Evolutionary conservation across 305 asterid species (phyloP), one percentile per base, ranked within the genome.

Genomic region (Fraxinus sp.): DNA sequence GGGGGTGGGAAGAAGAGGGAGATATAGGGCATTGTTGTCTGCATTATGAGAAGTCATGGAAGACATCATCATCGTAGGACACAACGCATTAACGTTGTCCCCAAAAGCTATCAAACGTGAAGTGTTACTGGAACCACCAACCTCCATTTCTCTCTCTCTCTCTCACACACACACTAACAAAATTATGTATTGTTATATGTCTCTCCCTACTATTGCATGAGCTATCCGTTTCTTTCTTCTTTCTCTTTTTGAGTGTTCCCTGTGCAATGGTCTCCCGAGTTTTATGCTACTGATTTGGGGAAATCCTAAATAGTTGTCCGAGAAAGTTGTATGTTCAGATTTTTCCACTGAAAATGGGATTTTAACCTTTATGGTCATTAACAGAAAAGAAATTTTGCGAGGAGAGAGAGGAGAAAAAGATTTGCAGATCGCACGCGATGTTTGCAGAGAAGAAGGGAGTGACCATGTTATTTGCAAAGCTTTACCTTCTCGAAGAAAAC

Each of bases 401-500:
- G 9, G 41, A 49, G 46, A 49, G 43, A 28, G 36, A 28, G 11
- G 13, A 26, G 75, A 28, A 28, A 66, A 28, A 68, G 16, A 26
- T 9, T 76, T 76, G 39, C 79, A 76, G 80, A 77, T 13, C 20
- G 80, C 80, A 77, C 68, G 80, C 37, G 55, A 36, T 22, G 36
- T 41, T 76, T 76, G 79, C 79, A 75, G 79, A 43, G 64, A 7
- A 11, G 41, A 43, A 43, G 35, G 41, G 33, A 57, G 24, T 30
- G 43, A 16, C 68, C 30, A 2, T 64, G 5, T n/a, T n/a, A 76
- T 39, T 1, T 71, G 83, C 81, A 80, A 87, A 85, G 82, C 72
- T 86, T 90, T 88, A 84, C 90, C 89, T 90, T 90, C 91, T 90
- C 92, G 80, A 90, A 85, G 91, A 88, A 88, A 86, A 82, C 85